These are phyloP conservation scores for Perkinsus olseni DNA, from an alignment of 169 alveolate genomes.

Conservation along the genomic window DNA sequence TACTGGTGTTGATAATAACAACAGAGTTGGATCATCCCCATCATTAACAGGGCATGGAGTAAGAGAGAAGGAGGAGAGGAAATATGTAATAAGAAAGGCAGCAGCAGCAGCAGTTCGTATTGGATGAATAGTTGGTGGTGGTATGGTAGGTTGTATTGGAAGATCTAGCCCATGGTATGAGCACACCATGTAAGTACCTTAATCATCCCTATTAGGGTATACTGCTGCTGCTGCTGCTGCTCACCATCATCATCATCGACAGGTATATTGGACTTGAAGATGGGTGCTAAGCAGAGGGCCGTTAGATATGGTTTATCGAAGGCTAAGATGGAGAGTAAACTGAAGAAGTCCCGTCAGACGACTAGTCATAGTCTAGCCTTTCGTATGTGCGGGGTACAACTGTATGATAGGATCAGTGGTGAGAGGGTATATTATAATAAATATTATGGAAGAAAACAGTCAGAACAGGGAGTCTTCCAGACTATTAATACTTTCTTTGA, in stretches of 20 bases:
- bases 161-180: not conserved
- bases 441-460: not conserved
- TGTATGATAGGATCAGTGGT: not conserved
- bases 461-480: not conserved
- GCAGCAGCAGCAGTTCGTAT: no score
- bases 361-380: not conserved
- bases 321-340: not conserved
- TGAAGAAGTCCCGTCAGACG: not conserved
- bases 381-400: not conserved
- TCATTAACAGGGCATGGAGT: no score
- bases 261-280: not conserved
- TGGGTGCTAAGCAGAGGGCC: not conserved
- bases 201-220: no score
- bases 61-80: no score
- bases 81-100: no score
- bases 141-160: not conserved
- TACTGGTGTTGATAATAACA: not conserved
- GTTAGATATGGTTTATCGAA: not conserved
- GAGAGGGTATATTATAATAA: not conserved
- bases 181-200: not conserved
- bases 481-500: not conserved
- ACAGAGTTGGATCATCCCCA: no score
- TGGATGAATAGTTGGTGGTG: not conserved
- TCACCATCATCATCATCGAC: not conserved
- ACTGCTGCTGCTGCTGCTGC: no score